These are phyloP conservation scores for Aspergillus luchuensis DNA, from an alignment of 2,329 filamentous ascomycete species.

Conservation along the genomic window DNA sequence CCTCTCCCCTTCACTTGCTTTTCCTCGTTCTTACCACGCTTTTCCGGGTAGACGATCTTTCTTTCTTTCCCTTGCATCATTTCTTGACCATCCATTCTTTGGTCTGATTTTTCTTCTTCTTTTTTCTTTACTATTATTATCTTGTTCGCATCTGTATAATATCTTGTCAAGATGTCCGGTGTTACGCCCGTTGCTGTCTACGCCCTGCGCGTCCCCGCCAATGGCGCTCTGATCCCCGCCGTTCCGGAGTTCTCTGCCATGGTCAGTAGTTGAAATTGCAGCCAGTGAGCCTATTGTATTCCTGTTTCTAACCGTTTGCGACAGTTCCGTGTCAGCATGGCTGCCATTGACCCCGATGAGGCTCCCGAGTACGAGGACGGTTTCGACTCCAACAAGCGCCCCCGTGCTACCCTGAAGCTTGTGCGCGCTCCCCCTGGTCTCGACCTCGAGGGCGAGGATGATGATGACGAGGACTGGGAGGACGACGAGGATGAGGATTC, in stretches of 20 bases:
- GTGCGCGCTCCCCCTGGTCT: conserved; percentile 69
- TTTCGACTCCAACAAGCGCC: conserved; percentile 61
- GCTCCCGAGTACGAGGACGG: conserved; percentile 66
- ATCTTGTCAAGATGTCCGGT: conserved; percentile 45
- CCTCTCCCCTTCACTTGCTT: conserved; percentile 26
- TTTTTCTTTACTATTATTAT: not conserved
- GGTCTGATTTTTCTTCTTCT: conserved; percentile 17
- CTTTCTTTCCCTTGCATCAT: conserved; percentile 16
- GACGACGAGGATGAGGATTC: conserved; percentile 51
- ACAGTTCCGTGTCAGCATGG: conserved; percentile 98
- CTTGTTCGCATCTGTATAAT: conserved; percentile 7
- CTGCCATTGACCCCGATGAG: conserved; percentile 88
- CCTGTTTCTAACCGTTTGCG: not conserved
- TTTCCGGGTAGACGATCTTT: conserved; percentile 23
- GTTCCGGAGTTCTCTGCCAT: conserved; percentile 77
- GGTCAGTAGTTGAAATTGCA: conserved; percentile 57
- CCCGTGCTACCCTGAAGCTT: conserved; percentile 87
- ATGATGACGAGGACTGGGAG: conserved; percentile 55
- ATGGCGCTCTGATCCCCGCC: conserved; percentile 79
- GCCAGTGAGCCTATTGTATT: not conserved
- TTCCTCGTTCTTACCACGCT: conserved; percentile 20
- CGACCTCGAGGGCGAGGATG: conserved; percentile 61
- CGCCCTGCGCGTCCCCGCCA: conserved; percentile 85
- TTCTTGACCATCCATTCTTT: conserved; percentile 13
- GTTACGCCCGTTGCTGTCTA: conserved; percentile 75